These are phyloP conservation scores for Lyophyllum atratum DNA, from an alignment of 768 basidiomycete species.

Conservation along the genomic window DNA sequence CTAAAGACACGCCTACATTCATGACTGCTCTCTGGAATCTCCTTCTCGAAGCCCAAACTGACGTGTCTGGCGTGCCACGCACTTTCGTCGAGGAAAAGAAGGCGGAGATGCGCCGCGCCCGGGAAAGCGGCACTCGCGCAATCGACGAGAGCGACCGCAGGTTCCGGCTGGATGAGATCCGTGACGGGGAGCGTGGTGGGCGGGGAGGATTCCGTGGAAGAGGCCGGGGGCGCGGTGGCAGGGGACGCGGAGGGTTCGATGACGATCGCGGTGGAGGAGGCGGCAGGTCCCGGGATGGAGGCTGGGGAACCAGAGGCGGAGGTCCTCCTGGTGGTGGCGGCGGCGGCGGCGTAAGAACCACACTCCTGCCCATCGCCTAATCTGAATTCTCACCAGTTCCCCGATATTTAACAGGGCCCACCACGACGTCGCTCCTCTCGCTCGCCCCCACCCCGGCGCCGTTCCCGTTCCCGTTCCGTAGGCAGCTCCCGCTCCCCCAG, in stretches of 20 bases:
- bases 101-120: constrained; percentile 77
- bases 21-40: constrained; percentile 90
- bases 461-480: constrained; percentile 42
- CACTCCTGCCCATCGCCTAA: constrained; percentile 3
- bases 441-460: constrained; percentile 51
- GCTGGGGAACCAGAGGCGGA: constrained; percentile 71
- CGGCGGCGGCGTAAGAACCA: constrained; percentile 34
- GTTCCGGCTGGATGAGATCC: constrained; percentile 65
- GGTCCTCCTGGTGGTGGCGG: constrained; percentile 31
- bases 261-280: constrained; percentile 49
- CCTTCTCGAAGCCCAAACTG: constrained; percentile 90
- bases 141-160: constrained; percentile 75
- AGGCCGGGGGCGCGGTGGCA: constrained; percentile 60
- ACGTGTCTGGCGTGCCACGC: constrained; percentile 85
- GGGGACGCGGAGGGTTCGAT: constrained; percentile 50
- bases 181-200: constrained; percentile 58
- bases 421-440: constrained; percentile 50
- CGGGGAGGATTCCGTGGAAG: constrained; percentile 52
- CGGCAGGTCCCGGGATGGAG: constrained; percentile 61
- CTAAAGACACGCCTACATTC: constrained; percentile 81
- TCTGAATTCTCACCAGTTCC: constrained; percentile 9
- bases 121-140: constrained; percentile 61
- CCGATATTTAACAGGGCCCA: constrained; percentile 31
- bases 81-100: constrained; percentile 93
- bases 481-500: constrained; percentile 12